Conservation (phyloP, 305 asterid genomes). For the Solanum chacoense region DNA sequence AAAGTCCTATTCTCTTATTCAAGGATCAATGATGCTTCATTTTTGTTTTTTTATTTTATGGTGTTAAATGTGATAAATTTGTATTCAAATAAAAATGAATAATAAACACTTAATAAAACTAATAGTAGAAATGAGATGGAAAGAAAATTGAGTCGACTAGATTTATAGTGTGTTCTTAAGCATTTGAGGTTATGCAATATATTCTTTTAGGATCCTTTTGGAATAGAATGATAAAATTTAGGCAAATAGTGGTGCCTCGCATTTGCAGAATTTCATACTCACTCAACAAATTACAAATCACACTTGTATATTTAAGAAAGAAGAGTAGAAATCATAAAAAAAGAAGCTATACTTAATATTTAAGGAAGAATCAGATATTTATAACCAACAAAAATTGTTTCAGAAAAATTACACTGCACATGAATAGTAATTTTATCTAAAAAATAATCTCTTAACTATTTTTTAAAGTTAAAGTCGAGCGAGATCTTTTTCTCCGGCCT, state of each 20-base stretch:
- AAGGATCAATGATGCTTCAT: neutral
- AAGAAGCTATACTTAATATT: too few species aligned
- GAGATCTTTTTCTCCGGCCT: neutral
- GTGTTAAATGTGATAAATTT: neutral
- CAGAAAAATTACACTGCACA: neutral
- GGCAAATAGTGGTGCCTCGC: too few species aligned
- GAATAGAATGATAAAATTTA: too few species aligned
- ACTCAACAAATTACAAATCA: neutral
- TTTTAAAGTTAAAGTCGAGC: too few species aligned
- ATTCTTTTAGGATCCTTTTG: fast-evolving
- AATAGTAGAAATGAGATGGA: too few species aligned
- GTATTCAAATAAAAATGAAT: neutral
- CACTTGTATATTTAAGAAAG: too few species aligned
- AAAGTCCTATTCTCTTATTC: neutral
- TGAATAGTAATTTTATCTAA: fast-evolving
- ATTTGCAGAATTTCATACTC: neutral
- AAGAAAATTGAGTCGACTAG: too few species aligned
- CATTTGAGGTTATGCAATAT: too few species aligned
- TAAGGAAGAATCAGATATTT: neutral
- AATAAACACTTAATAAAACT: too few species aligned
- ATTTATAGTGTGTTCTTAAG: neutral
- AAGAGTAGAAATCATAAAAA: neutral
- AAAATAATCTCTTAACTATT: neutral
- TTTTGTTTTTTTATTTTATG: neutral
- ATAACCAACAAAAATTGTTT: neutral